Base-by-base conservation (phyloP, 2,329 filamentous ascomycete species). In the Hypoxylon sp. region DNA sequence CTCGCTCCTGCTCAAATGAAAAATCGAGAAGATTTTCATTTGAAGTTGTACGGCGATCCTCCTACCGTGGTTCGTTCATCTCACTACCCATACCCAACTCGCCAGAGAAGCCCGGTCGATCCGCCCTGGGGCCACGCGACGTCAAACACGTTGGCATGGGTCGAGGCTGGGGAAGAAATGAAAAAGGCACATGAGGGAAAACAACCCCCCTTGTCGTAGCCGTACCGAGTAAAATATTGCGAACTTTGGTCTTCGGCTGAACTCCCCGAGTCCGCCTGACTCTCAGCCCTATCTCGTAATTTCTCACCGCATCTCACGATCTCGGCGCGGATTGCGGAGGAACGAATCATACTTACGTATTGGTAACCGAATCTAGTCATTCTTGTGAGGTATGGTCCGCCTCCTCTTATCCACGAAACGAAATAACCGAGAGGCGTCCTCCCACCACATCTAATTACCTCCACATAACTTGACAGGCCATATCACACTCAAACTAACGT, bases 1-100 rank as follows among this genome's bases (percentile, higher is more conserved):
- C n/a, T 60, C 57, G 36, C n/a, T 53, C 58, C 21, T 48, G 19
- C 50, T 46, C 58, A 46, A 60, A 60, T 55, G 41, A 61, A 28
- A 53, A 21, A 43, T n/a, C 14, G 34, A 38, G 21, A 38, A 48
- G 41, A 52, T 14, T 32, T n/a, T 30, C 34, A 46, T 51, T 23
- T 61, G 30, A 10, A 34, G 58, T 61, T n/a, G 49, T 46, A 61
- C 58, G 17, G 49, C 25, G 28, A 46, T 52, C 49, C 58, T 43
- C 32, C 17, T 38, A 43, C 46, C 23, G 25, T 30, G 14, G 52
- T 56, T 43, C 21, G 50, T 55, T 46, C 25, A 56, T 19, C 32
- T 17, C 30, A 17, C 19, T 21, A 13, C 2, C 48, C 30, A 34
- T 9, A 30, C 14, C 28, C 25, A 17, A 49, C 28, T 17, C 25